Base-by-base conservation (phyloP, 176 grass and related monocot genomes). In the Raddia guianensis region DNA sequence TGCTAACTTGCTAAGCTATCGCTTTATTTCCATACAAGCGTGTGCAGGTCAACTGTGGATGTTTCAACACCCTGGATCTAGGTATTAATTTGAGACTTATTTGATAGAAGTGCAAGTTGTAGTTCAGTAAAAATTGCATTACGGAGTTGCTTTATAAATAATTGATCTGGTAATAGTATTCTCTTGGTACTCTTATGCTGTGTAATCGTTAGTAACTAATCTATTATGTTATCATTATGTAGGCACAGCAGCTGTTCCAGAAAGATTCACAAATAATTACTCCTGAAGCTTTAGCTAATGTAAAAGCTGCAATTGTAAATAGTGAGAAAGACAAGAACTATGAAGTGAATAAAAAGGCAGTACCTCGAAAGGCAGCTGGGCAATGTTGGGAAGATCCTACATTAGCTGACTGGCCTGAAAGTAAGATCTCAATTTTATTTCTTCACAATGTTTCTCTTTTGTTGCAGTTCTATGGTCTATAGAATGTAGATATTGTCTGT, bases 371-470 rank as follows among this genome's bases (percentile, higher is more conserved):
- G 82, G 91, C 94, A 76, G 94, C 89, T 76, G 91, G 91, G 19
- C 89, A 97, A 58, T 84, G 65, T 54, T 97, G 94, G 94, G 89
- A 94, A 64, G 94, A 97, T 68, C 89, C 87, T 1, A 90, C 87
- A 11, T 78, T 94, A 56, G 82, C 87, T 70, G 88, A 91, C 74
- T 97, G 94, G 94, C 89, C 84, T 80, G 87, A 97, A 87, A 90
- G 94, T 97, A 94, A 68, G 87, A 63, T 80, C 8, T 76, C 82
- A 57, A 19, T 40, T 18, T 74, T 72, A 19, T 45, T 82, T 70
- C 42, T 56, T 44, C 55, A 3, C 9, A 66, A 15, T 7, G 53
- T 82, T 82, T 46, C 2, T 21, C 40, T 57, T 72, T 60, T 73
- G 7, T 7, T 83, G 49, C 46, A 40, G 45, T 59, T 86, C 7